A percentile compares a stretch with the other conserved stretches of the same genome.
Conservation (phyloP, 306 rosid genomes). For the Clitoria ternatea region DNA sequence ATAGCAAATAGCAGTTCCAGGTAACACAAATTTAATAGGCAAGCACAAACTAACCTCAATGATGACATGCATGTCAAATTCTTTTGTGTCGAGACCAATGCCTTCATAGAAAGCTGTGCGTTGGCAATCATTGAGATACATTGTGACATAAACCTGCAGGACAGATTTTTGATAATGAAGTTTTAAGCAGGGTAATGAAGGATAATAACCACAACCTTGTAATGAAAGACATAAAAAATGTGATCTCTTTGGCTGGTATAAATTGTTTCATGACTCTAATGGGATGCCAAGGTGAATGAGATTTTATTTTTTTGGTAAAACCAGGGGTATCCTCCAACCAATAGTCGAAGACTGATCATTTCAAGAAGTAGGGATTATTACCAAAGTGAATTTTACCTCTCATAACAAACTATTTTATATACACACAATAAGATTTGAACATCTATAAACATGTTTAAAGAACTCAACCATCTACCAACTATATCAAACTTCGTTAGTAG, state of each 20-base stretch:
- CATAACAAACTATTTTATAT: no score
- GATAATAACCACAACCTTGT: background rate
- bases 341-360: no score
- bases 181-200: background rate
- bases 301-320: no score
- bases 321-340: no score
- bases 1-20: background rate
- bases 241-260: background rate
- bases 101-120: conserved; percentile 95
- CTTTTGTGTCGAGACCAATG: conserved; percentile 90
- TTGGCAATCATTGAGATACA: conserved; percentile 98
- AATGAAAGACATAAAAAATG: background rate
- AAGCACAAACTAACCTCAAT: conserved; percentile 65
- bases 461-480: no score
- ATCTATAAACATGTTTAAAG: no score
- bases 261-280: background rate
- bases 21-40: background rate
- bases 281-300: background rate
- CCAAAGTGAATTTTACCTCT: no score
- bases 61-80: conserved; percentile 97
- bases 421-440: no score
- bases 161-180: conserved; percentile 15
- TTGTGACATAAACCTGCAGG: conserved; percentile 89
- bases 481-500: no score
- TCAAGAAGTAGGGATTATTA: no score